Evolutionary conservation across 441 rosid species (phyloP).

Genomic region (Pelargonium australe): DNA sequence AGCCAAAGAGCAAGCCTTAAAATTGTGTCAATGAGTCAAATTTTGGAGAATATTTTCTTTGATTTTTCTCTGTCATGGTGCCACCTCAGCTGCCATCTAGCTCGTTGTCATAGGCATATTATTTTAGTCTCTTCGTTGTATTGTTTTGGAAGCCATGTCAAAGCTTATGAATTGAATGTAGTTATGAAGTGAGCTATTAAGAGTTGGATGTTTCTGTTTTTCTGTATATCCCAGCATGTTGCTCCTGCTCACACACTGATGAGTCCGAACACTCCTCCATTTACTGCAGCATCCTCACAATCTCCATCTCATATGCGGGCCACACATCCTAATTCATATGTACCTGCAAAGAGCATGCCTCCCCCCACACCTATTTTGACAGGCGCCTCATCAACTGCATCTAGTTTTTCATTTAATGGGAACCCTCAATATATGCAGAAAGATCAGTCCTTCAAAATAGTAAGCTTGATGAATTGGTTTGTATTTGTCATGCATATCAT

Average conservation of each 20-base stretch:
- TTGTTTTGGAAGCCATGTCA: too few species aligned
- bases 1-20: neutral
- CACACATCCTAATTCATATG: conserved; percentile 4
- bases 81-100: too few species aligned
- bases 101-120: too few species aligned
- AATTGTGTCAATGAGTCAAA: neutral
- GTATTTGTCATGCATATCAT: neutral
- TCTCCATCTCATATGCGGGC: conserved; percentile 16
- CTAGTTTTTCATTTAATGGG: conserved; percentile 15
- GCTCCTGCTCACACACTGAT: conserved; percentile 19
- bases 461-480: neutral
- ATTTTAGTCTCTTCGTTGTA: too few species aligned
- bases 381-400: conserved; percentile 15
- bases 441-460: neutral
- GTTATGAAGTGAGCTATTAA: too few species aligned
- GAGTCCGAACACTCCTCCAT: conserved; percentile 12
- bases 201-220: neutral
- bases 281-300: conserved; percentile 9
- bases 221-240: neutral
- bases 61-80: too few species aligned
- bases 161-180: too few species aligned
- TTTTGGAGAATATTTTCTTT: neutral
- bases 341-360: neutral
- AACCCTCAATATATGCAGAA: neutral
- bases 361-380: conserved; percentile 17